Percentiles rank a stretch among this genome's conserved stretches.
Conservation (phyloP, 257 asterid genomes). For the Fraxinus anomala region DNA sequence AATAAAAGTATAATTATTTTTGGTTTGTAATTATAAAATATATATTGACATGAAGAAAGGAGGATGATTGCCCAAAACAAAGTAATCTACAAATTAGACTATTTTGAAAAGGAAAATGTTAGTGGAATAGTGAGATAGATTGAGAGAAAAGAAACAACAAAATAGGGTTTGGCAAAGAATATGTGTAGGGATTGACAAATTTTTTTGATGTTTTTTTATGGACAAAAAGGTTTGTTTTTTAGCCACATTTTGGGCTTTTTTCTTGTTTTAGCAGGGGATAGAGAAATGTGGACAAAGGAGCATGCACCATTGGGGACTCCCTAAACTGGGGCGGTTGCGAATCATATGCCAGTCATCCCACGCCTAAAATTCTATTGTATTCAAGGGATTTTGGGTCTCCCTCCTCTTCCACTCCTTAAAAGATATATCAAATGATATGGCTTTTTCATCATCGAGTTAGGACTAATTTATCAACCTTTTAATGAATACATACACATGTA, state of each 20-base stretch:
- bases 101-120: slow-evolving; percentile 11
- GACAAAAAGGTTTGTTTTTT: neutral
- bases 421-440: neutral
- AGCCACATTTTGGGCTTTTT: neutral
- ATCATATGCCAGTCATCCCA: slow-evolving; percentile 17
- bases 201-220: neutral
- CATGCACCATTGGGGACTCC: neutral
- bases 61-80: neutral
- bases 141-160: neutral
- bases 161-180: slow-evolving; percentile 27
- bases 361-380: slow-evolving; percentile 18
- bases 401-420: slow-evolving; percentile 10
- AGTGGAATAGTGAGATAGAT: slow-evolving; percentile 38
- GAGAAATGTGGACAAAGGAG: neutral
- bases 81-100: slow-evolving; percentile 13
- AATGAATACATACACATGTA: neutral
- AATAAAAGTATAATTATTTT: neutral
- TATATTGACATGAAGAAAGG: neutral
- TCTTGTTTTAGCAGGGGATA: neutral
- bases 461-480: neutral
- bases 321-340: slow-evolving; percentile 35
- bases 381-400: slow-evolving; percentile 23
- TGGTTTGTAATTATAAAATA: neutral
- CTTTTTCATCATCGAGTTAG: neutral
- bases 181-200: slow-evolving; percentile 12